Conservation (phyloP, 257 asterid genomes). For the Pogostemon cablin region DNA sequence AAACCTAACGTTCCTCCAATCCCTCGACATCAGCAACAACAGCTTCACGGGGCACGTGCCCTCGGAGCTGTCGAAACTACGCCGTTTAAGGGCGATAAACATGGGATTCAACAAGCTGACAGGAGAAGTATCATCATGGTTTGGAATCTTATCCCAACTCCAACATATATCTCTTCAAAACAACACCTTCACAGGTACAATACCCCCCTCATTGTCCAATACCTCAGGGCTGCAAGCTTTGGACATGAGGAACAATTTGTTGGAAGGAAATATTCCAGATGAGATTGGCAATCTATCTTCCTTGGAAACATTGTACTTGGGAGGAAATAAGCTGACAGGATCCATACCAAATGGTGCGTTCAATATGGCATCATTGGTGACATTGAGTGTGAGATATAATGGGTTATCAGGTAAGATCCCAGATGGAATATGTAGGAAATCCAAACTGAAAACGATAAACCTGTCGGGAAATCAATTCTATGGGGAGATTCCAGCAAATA, state of each 20-base stretch:
- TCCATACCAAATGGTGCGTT: not conserved
- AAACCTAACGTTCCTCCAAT: constrained; percentile 30
- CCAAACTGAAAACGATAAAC: not conserved
- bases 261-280: not conserved
- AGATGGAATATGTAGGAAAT: not conserved
- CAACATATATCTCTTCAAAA: not conserved
- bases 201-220: not conserved
- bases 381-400: not conserved
- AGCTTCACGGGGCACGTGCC: constrained; percentile 26
- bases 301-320: not conserved
- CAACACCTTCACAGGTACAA: not conserved
- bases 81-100: constrained; percentile 5
- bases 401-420: not conserved
- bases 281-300: not conserved
- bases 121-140: not conserved
- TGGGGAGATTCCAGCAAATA: not conserved
- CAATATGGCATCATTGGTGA: not conserved
- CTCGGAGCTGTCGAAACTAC: constrained; percentile 12
- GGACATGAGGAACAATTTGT: not conserved
- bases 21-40: constrained; percentile 27
- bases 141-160: not conserved
- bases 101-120: not conserved
- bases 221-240: not conserved
- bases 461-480: not conserved
- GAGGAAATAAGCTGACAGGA: not conserved